phyloP scores from a whole-genome alignment of 768 basidiomycete genomes.

The Crassisporium funariophilum region DNA sequence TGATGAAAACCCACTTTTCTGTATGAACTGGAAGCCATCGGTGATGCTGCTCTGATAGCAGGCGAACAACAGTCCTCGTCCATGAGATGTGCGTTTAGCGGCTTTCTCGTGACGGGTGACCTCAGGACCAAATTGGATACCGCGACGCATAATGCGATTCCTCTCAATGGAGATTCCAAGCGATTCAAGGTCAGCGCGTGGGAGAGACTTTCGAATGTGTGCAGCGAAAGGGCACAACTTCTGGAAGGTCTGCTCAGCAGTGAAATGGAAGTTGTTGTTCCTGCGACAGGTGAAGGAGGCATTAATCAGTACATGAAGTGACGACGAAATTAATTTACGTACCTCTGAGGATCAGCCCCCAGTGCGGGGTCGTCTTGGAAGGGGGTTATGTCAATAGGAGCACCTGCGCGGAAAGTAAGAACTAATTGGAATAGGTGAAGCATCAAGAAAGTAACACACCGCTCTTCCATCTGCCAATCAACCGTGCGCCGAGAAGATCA shows the following conservation, averaged over 20 bases:
- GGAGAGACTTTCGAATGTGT: constrained; percentile 47
- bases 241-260: constrained; percentile 32
- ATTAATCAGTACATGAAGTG: neutral
- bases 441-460: constrained; percentile 21
- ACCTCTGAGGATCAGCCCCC: constrained; percentile 36
- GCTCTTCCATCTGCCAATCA: constrained; percentile 57
- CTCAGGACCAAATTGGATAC: constrained; percentile 56
- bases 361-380: constrained; percentile 41
- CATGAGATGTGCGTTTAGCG: constrained; percentile 39
- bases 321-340: constrained; percentile 1
- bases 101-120: constrained; percentile 38
- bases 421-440: neutral
- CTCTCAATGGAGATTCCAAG: constrained; percentile 24
- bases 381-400: constrained; percentile 46
- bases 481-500: constrained; percentile 17
- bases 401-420: constrained; percentile 17
- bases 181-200: constrained; percentile 43
- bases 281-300: constrained; percentile 19
- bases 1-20: constrained; percentile 26
- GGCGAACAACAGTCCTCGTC: constrained; percentile 49
- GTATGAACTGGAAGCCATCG: constrained; percentile 43
- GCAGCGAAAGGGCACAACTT: constrained; percentile 48
- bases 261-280: constrained; percentile 47
- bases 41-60: constrained; percentile 43
- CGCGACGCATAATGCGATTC: constrained; percentile 46